Percentiles rank a stretch among this genome's conserved stretches.
These are phyloP conservation scores for Pseudopediastrum boryanum DNA, from an alignment of 139 green algal species.

Conservation along the genomic window DNA sequence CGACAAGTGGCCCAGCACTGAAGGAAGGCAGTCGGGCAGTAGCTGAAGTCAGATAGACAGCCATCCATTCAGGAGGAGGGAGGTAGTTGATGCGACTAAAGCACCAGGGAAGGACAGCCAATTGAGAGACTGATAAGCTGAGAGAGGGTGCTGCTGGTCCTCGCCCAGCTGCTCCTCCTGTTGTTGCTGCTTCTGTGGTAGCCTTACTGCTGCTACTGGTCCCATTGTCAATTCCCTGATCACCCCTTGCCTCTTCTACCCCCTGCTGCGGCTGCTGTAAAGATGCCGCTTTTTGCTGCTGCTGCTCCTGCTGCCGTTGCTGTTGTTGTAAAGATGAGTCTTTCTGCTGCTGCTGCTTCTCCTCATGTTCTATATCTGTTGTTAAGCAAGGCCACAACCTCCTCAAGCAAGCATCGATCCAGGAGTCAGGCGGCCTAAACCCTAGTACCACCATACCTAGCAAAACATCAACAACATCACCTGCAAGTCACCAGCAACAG, in stretches of 20 bases:
- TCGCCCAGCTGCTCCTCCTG: too few relatives aligned
- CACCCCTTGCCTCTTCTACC: neutral
- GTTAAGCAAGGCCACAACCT: constrained; percentile 1
- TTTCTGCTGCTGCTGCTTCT: too few relatives aligned
- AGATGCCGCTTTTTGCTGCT: neutral
- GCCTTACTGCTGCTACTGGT: neutral
- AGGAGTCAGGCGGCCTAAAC: neutral
- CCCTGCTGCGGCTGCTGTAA: neutral
- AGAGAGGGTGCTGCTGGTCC: too few relatives aligned
- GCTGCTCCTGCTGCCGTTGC: neutral
- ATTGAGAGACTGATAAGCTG: too few relatives aligned
- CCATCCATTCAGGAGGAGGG: too few relatives aligned
- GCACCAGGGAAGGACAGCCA: too few relatives aligned
- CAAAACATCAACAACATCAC: constrained; percentile 13
- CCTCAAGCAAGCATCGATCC: constrained; percentile 14
- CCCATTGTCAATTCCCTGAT: neutral
- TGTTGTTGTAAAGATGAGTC: too few relatives aligned
- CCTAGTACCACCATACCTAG: neutral
- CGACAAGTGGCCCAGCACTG: too few relatives aligned
- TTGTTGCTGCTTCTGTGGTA: neutral
- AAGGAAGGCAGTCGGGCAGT: too few relatives aligned
- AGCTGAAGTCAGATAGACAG: too few relatives aligned
- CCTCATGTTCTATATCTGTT: neutral
- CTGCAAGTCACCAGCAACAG: neutral
- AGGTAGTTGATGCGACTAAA: too few relatives aligned